These are phyloP conservation scores for Botrytis fabae DNA, from an alignment of 2,329 filamentous ascomycete genomes.

Conservation along the genomic window DNA sequence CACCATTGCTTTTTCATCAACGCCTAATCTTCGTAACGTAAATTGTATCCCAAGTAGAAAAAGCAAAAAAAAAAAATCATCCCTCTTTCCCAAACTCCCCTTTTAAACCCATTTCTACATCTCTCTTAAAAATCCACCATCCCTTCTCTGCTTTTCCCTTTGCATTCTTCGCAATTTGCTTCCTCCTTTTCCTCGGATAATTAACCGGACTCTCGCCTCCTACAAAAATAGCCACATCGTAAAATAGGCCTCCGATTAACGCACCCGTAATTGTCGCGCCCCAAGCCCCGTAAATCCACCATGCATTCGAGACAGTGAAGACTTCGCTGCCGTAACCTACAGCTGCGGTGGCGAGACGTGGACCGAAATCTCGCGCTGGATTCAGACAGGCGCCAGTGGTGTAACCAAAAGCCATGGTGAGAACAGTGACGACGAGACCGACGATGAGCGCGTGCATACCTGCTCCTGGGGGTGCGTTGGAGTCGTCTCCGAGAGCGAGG, in stretches of 20 bases:
- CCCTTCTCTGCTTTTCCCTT: conserved; percentile 47
- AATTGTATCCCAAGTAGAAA: neutral
- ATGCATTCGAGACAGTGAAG: conserved; percentile 43
- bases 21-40: neutral
- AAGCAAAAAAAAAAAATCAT: neutral
- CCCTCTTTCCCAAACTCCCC: neutral
- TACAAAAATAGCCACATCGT: conserved; percentile 53
- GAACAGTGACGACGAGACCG: conserved; percentile 45
- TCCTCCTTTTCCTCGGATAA: conserved; percentile 46
- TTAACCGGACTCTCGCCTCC: conserved; percentile 53
- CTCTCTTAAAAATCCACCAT: conserved; percentile 28
- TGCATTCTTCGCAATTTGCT: conserved; percentile 40
- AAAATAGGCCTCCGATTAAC: conserved; percentile 49
- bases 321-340: conserved; percentile 47
- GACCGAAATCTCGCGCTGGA: conserved; percentile 51
- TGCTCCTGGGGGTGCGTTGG: conserved; percentile 49
- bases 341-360: conserved; percentile 47
- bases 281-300: conserved; percentile 48
- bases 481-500: conserved; percentile 48
- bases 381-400: conserved; percentile 52
- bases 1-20: neutral
- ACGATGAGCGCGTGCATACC: conserved; percentile 54
- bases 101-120: conserved; percentile 1
- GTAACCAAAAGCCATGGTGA: conserved; percentile 46
- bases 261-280: conserved; percentile 43